phyloP scores from a whole-genome alignment of 371 early-diverging fungal genomes.

The Mucor indicus region DNA sequence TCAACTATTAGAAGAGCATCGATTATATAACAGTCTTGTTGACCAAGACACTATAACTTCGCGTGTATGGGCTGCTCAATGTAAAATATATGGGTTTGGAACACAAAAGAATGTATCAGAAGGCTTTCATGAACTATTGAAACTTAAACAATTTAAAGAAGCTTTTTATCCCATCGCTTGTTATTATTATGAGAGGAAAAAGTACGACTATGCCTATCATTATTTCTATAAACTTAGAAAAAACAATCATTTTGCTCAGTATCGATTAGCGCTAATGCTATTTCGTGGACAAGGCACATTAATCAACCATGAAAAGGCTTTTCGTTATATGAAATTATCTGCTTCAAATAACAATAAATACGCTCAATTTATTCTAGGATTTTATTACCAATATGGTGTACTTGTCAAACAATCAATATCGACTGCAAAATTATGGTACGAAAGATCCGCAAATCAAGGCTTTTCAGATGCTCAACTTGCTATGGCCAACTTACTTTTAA shows the following conservation, averaged over 20 bases:
- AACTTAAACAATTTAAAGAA: constrained; percentile 9
- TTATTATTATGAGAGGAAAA: constrained; percentile 15
- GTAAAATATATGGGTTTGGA: constrained; percentile 35
- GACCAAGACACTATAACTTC: constrained; percentile 5
- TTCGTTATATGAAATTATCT: constrained; percentile 3
- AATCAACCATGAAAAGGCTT: background rate
- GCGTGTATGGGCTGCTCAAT: constrained; percentile 40
- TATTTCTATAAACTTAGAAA: constrained; percentile 11
- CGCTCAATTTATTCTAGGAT: constrained; percentile 33
- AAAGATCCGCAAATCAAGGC: constrained; percentile 23
- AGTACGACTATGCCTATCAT: constrained; percentile 12
- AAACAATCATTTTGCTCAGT: constrained; percentile 11
- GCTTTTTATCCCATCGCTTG: constrained; percentile 21
- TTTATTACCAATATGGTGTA: constrained; percentile 25
- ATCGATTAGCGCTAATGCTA: constrained; percentile 15
- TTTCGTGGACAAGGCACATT: constrained; percentile 5
- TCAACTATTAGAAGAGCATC: background rate
- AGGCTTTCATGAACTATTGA: constrained; percentile 27
- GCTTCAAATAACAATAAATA: constrained; percentile 24
- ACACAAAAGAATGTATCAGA: constrained; percentile 10
- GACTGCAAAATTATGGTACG: constrained; percentile 15
- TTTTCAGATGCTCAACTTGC: constrained; percentile 31
- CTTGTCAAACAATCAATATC: constrained; percentile 7
- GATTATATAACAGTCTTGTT: background rate
- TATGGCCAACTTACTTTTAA: constrained; percentile 18